Conservation (phyloP, 148 eudicot species). For the Amaranthus hypochondriacus region DNA sequence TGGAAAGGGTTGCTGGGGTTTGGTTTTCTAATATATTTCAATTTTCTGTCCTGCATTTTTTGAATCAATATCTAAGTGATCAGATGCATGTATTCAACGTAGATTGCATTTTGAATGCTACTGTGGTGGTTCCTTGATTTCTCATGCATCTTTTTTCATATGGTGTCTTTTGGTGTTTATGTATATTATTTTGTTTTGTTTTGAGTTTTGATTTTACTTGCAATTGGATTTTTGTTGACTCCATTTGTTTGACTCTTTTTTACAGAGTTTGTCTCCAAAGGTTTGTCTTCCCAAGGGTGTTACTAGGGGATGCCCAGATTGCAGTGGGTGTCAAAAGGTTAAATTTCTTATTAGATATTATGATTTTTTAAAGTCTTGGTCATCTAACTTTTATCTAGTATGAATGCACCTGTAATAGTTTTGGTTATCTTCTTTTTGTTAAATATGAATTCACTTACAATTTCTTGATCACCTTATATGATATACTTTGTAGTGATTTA, state of each 20-base stretch:
- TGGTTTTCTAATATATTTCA: slow-evolving; percentile 1
- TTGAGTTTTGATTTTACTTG: not conserved
- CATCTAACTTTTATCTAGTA: too few relatives aligned
- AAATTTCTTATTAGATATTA: not conserved
- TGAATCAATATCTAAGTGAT: not conserved
- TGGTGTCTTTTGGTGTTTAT: not conserved
- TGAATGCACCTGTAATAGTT: too few relatives aligned
- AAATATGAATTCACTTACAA: not conserved
- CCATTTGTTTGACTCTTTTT: slow-evolving; percentile 1
- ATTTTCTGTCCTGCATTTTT: not conserved
- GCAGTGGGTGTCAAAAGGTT: slow-evolving; percentile 61
- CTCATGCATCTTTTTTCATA: slow-evolving; percentile 5
- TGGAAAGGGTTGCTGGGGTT: not conserved
- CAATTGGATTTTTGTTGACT: slow-evolving; percentile 1
- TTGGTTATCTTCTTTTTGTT: not conserved
- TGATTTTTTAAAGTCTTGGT: too few relatives aligned
- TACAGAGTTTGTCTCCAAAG: slow-evolving; percentile 19
- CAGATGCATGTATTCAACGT: not conserved
- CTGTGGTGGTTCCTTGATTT: not conserved
- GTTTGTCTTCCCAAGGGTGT: slow-evolving; percentile 63
- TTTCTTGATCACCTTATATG: not conserved
- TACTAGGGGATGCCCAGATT: slow-evolving; percentile 47
- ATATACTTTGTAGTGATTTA: too few relatives aligned
- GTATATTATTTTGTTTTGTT: not conserved
- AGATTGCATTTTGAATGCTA: not conserved